phyloP scores from a whole-genome alignment of 352 stramenopile species.

The Globisporangium okanoganense region DNA sequence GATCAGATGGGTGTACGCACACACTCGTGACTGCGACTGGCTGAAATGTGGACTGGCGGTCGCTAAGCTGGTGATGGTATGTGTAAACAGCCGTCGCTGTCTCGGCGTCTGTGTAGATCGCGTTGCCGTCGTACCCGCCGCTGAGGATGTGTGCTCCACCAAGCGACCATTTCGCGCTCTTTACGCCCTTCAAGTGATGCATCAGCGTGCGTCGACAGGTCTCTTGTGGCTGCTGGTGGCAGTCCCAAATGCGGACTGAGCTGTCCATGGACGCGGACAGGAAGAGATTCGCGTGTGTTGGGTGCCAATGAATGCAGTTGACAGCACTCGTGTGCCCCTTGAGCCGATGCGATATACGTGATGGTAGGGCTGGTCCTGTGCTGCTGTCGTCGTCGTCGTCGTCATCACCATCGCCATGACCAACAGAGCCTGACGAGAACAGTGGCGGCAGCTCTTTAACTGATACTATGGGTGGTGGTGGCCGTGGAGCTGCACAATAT shows the following conservation, averaged over 20 bases:
- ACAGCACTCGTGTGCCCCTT: constrained; percentile 26
- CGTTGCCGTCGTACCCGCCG: constrained; percentile 37
- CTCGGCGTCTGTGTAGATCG: constrained; percentile 29
- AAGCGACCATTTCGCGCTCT: constrained; percentile 51
- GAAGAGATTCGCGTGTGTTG: constrained; percentile 26
- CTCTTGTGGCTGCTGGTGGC: background rate
- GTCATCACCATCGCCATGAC: background rate
- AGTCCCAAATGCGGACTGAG: constrained; percentile 44
- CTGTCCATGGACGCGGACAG: constrained; percentile 62
- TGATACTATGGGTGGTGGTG: background rate
- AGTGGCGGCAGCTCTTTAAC: background rate
- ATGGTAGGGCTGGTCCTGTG: background rate
- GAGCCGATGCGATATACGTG: constrained; percentile 8
- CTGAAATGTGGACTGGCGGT: no score
- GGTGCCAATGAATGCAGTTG: constrained; percentile 45
- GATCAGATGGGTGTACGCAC: constrained; percentile 25
- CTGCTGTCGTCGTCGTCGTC: background rate
- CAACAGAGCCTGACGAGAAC: background rate
- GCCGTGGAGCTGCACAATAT: background rate
- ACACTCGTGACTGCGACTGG: constrained; percentile 23
- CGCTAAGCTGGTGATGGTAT: background rate
- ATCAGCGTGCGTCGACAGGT: constrained; percentile 15
- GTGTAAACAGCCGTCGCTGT: constrained; percentile 17
- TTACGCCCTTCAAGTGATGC: constrained; percentile 39
- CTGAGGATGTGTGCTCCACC: constrained; percentile 38